These are phyloP conservation scores for Saturnispora saitoi DNA, from an alignment of 805 yeast species.

Conservation along the genomic window DNA sequence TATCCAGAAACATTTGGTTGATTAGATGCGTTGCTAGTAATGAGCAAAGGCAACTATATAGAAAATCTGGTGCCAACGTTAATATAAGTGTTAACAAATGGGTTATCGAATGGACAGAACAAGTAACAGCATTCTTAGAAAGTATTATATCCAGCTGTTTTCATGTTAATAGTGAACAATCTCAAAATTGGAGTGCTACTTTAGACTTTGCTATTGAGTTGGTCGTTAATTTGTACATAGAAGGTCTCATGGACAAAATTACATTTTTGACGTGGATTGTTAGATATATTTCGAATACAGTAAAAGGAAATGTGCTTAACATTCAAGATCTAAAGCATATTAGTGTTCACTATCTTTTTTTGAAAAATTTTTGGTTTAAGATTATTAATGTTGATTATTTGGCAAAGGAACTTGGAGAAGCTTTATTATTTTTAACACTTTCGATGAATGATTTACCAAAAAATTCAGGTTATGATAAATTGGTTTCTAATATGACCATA, in stretches of 20 bases:
- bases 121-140: slow-evolving; percentile 54
- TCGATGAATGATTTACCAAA: slow-evolving; percentile 17
- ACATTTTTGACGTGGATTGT: slow-evolving; percentile 58
- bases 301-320: slow-evolving; percentile 11
- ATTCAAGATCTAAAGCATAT: slow-evolving; percentile 20
- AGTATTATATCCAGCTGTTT: slow-evolving; percentile 39
- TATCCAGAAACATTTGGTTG: slow-evolving; percentile 83
- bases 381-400: slow-evolving; percentile 46
- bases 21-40: slow-evolving; percentile 80
- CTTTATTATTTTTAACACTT: slow-evolving; percentile 32
- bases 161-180: slow-evolving; percentile 14
- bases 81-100: slow-evolving; percentile 47
- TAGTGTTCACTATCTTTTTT: slow-evolving; percentile 36
- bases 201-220: slow-evolving; percentile 55
- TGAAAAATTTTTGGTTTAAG: slow-evolving; percentile 67
- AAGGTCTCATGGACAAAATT: slow-evolving; percentile 54
- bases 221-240: slow-evolving; percentile 57
- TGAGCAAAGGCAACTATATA: slow-evolving; percentile 52
- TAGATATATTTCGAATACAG: slow-evolving; percentile 33
- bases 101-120: slow-evolving; percentile 87
- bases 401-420: slow-evolving; percentile 58
- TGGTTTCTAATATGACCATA: slow-evolving; percentile 16
- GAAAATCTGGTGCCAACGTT: slow-evolving; percentile 28
- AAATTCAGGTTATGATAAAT: slow-evolving; percentile 11
- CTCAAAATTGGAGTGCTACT: slow-evolving; percentile 37